Base-by-base conservation (phyloP, 352 stramenopile genomes). In the Globisporangium polare region DNA sequence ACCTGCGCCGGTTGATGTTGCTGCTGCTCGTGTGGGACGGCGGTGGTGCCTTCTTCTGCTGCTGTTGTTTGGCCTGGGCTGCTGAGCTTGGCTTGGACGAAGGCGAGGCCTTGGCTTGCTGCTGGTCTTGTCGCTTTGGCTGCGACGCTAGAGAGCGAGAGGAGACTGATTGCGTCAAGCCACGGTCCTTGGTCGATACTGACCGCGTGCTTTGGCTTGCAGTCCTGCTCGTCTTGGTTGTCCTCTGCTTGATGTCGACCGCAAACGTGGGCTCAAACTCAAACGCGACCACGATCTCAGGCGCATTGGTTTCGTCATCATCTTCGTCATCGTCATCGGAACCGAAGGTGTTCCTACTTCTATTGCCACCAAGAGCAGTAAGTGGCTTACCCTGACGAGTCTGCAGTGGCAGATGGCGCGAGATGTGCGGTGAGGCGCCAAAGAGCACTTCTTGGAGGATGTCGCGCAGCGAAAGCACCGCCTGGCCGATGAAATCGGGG, bases 401-500 rank as follows among this genome's bases (percentile, higher is more conserved):
- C 41, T 66, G 66, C 20, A 85, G 68, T 15, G 73, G 67, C 3
- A 90, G 55, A 18, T 65, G 42, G 0, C 70, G 56, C n/a, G 64
- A 72, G 0, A 62, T 55, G n/a, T 66, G 68, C 2, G 61, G 62
- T 2, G 72, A 73, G 9, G 18, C 50, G 2, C 17, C 51, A 1
- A 63, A 66, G 10, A 83, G 51, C 42, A 77, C 53, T 10, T 74
- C 65, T 10, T 63, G 69, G 15, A 88, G 56, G 4, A 91, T 35
- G 31, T 58, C 64, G 35, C 53, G 45, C 0, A 92, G 58, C 1
- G 80, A 67, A 29, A 92, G 20, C 0, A 66, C 71, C 3, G 75
- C 71, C 57, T 92, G 80, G 6, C 75, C 80, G 22, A 92, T 71
- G 41, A 90, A 85, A 12, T 83, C 75, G 43, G 73, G 75, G 0